Evolutionary conservation across 176 grass and related monocot genomes (phyloP).

Genomic region (Poa annua): DNA sequence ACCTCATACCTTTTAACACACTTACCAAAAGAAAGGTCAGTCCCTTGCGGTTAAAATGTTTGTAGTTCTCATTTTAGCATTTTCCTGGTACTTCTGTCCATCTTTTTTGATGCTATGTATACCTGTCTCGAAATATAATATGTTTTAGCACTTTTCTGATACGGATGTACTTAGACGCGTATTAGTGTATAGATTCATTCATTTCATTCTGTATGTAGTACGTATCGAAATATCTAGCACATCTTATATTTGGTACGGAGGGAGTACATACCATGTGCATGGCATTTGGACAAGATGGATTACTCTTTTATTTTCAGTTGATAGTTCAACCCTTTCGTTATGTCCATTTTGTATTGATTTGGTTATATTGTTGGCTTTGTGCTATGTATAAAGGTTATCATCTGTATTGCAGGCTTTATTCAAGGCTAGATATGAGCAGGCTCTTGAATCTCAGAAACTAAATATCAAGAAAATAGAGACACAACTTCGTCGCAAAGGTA

Average conservation of each 20-base stretch:
- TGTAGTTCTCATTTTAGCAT: constrained; percentile 11
- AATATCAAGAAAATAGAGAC: constrained; percentile 98
- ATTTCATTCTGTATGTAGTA: too few species aligned
- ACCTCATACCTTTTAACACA: constrained; percentile 98
- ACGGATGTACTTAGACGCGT: too few species aligned
- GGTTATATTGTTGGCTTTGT: constrained; percentile 36
- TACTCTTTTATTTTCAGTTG: constrained; percentile 14
- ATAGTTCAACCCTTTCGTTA: neutral
- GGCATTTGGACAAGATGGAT: neutral
- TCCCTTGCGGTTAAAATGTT: constrained; percentile 13
- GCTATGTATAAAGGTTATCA: neutral
- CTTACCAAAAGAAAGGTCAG: constrained; percentile 97
- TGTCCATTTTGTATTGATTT: constrained; percentile 28
- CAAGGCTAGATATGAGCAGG: constrained; percentile 98
- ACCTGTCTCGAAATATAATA: too few species aligned
- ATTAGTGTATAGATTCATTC: too few species aligned
- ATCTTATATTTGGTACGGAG: too few species aligned
- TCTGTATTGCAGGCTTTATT: constrained; percentile 79
- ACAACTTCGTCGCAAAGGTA: constrained; percentile 84
- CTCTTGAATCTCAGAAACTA: constrained; percentile 94
- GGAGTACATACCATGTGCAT: neutral
- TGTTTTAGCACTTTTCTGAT: too few species aligned
- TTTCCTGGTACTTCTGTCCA: neutral
- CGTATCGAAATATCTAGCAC: too few species aligned
- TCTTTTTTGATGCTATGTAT: constrained; percentile 15